Conservation (phyloP, 2,329 filamentous ascomycete species). For the Pseudopithomyces maydicus region DNA sequence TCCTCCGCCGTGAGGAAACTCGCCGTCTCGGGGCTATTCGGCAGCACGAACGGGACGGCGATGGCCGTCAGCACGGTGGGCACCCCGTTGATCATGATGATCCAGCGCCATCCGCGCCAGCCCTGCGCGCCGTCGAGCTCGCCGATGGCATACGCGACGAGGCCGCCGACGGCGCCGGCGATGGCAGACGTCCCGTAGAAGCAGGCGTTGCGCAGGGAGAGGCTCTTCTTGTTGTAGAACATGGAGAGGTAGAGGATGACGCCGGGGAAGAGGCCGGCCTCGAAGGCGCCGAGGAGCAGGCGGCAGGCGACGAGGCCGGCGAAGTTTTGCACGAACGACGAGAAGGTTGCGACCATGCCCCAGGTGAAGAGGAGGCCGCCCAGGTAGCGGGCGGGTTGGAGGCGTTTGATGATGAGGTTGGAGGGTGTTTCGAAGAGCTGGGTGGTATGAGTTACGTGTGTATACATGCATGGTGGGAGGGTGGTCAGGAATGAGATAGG, state of each 20-base stretch:
- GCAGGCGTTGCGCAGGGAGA: constrained; percentile 57
- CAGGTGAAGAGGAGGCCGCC: constrained; percentile 30
- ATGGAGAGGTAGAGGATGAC: constrained; percentile 32
- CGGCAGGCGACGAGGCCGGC: constrained; percentile 31
- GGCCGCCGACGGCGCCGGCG: constrained; percentile 58
- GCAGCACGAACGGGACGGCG: constrained; percentile 56
- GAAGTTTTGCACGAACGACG: constrained; percentile 32
- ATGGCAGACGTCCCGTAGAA: constrained; percentile 60
- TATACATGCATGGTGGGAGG: constrained; percentile 48
- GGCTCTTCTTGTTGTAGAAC: constrained; percentile 45
- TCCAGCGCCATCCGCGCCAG: constrained; percentile 34
- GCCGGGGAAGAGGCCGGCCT: constrained; percentile 34
- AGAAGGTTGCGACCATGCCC: constrained; percentile 29
- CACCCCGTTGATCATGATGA: constrained; percentile 39
- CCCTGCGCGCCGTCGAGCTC: constrained; percentile 27
- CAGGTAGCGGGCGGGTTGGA: constrained; percentile 31
- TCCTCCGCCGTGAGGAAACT: constrained; percentile 32
- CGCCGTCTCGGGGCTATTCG: constrained; percentile 52
- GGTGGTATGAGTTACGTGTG: constrained; percentile 47
- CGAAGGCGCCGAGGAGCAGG: constrained; percentile 35
- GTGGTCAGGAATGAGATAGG: constrained; percentile 56
- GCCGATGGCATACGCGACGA: constrained; percentile 35
- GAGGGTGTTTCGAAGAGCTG: constrained; percentile 52
- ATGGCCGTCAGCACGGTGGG: constrained; percentile 44
- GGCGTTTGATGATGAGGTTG: constrained; percentile 54